Conservation (phyloP, 139 green algal genomes). For the Dunaliella sp. region DNA sequence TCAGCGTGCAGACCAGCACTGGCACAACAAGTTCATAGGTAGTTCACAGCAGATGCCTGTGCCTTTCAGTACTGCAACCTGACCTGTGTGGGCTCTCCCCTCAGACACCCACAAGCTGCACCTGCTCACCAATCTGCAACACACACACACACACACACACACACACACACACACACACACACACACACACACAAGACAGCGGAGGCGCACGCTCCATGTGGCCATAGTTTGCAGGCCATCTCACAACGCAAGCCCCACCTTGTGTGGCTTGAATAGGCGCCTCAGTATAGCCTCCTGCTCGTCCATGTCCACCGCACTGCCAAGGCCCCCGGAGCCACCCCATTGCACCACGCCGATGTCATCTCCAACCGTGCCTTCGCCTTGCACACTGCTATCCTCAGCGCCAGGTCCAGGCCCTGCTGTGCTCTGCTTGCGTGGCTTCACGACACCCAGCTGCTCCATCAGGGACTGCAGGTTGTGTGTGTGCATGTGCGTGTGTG, state of each 20-base stretch:
- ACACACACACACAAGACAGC: too few relatives aligned
- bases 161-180: background rate
- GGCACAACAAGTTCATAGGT: background rate
- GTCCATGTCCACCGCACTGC: constrained; percentile 35
- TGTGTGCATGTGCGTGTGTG: background rate
- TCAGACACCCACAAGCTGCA: too few relatives aligned
- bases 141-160: background rate
- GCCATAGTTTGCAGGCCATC: too few relatives aligned
- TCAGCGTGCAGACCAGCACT: too few relatives aligned
- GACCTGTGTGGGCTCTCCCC: too few relatives aligned
- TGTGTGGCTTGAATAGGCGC: constrained; percentile 49
- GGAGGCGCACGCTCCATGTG: too few relatives aligned
- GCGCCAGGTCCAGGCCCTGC: background rate
- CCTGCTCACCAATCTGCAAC: too few relatives aligned
- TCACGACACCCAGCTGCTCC: constrained; percentile 15
- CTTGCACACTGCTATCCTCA: background rate
- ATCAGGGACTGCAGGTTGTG: constrained; percentile 11
- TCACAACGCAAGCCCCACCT: constrained; percentile 39
- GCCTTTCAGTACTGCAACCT: background rate
- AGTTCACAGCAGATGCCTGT: background rate
- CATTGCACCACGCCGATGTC: constrained; percentile 31
- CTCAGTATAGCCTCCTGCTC: constrained; percentile 50
- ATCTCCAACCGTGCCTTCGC: background rate
- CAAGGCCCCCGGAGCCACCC: constrained; percentile 39
- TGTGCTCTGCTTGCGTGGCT: constrained; percentile 2